Evolutionary conservation across 805 yeast species (phyloP), one percentile per base, ranked within the genome.

Genomic region (Wickerhamiella sergipiensis): DNA sequence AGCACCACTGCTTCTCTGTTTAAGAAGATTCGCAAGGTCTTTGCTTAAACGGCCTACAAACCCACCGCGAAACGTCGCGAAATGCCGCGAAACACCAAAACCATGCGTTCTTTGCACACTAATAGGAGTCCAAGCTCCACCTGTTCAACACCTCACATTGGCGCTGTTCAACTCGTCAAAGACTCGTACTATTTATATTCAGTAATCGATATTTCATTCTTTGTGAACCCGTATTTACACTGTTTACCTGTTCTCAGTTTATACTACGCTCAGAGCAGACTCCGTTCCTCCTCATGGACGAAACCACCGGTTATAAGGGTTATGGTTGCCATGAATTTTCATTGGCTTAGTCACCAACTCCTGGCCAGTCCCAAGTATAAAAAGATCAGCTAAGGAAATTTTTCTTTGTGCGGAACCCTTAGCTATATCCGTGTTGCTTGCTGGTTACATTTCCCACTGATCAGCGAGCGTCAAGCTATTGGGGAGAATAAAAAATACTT

Each of bases 351-450:
- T n/a, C n/a, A n/a, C n/a, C n/a, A n/a, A n/a, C n/a, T n/a, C n/a
- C n/a, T n/a, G n/a, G n/a, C n/a, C n/a, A n/a, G n/a, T 24, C 10
- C 19, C n/a, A 8, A 42, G 18, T 3, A 15, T 24, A 22, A 23
- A 17, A 13, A 21, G n/a, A 15, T 44, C 38, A n/a, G 17, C 23
- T 15, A 36, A 17, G 19, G 17, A 31, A n/a, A 10, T 45, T 46
- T 29, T 52, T 52, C 52, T 39, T 43, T 50, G 63, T 59, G 63
- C 63, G 61, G 62, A 50, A 48, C 52, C 62, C 56, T 47, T 55
- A 59, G 60, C 55, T 52, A 51, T 57, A 31, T 23, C 47, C 56
- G 63, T 60, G 63, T 60, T 60, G 61, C 63, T 57, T 55, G 56
- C 51, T 49, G 50, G 52, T 54, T 50, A 53, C 29, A 42, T 50